phyloP scores from a whole-genome alignment of 2,329 filamentous ascomycete genomes.

The Mariannaea elegans region DNA sequence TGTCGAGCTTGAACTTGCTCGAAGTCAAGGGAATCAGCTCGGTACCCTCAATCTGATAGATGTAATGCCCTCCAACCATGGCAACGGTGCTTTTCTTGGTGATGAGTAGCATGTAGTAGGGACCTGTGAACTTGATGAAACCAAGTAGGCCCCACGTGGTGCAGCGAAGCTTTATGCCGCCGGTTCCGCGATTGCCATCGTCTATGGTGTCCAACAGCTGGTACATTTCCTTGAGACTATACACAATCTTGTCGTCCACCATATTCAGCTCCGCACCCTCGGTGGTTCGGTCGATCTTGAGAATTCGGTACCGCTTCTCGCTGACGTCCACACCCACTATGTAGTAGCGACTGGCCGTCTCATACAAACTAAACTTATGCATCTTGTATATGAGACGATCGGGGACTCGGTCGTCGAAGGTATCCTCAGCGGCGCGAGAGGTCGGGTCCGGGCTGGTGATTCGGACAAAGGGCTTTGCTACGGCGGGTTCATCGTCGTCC shows the following conservation, averaged over 20 bases:
- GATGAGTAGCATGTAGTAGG: slow-evolving; percentile 96
- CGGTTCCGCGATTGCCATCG: slow-evolving; percentile 90
- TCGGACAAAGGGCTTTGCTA: slow-evolving; percentile 66
- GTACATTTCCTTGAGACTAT: slow-evolving; percentile 91
- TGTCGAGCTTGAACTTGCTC: slow-evolving; percentile 78
- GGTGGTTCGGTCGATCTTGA: slow-evolving; percentile 93
- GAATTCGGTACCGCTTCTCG: slow-evolving; percentile 86
- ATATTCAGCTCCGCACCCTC: slow-evolving; percentile 81
- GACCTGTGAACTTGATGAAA: slow-evolving; percentile 94
- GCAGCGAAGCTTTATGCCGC: slow-evolving; percentile 88
- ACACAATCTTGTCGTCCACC: slow-evolving; percentile 93
- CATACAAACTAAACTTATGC: slow-evolving; percentile 98
- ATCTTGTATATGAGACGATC: slow-evolving; percentile 68
- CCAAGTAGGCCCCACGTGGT: slow-evolving; percentile 94
- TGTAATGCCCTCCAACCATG: slow-evolving; percentile 93
- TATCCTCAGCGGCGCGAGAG: slow-evolving; percentile 40
- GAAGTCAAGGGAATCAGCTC: slow-evolving; percentile 89
- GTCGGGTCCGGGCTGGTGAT: slow-evolving; percentile 61
- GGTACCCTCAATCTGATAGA: slow-evolving; percentile 94
- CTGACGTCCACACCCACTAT: slow-evolving; percentile 92
- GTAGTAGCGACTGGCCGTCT: slow-evolving; percentile 93
- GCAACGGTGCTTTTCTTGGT: slow-evolving; percentile 96
- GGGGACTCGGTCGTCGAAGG: slow-evolving; percentile 44
- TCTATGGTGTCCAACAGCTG: slow-evolving; percentile 94
- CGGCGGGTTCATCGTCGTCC: slow-evolving; percentile 65